These are phyloP conservation scores for Nicotiana tomentosiformis DNA, from an alignment of 257 asterid species.

Conservation along the genomic window DNA sequence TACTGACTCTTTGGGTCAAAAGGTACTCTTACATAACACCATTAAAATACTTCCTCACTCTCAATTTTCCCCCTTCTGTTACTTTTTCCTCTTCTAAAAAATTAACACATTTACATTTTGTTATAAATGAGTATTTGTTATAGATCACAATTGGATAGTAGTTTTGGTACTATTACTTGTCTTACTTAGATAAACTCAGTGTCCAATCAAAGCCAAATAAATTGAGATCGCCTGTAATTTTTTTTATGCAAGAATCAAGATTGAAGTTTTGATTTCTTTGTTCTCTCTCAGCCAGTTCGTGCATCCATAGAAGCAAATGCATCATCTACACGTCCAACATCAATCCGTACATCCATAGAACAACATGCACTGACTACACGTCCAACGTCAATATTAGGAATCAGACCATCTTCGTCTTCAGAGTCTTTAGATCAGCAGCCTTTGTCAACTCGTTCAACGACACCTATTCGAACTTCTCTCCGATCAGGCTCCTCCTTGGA, in stretches of 20 bases:
- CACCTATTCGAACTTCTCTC: constrained; percentile 26
- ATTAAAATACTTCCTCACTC: not conserved
- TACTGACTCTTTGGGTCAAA: constrained; percentile 7
- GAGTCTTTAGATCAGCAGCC: constrained; percentile 33
- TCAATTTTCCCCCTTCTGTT: not conserved
- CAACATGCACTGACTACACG: constrained; percentile 23
- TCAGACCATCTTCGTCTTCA: constrained; percentile 5
- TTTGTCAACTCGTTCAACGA: constrained; percentile 32
- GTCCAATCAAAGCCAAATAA: not conserved
- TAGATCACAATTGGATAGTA: not conserved
- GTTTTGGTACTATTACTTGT: not conserved
- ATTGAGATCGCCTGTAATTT: not conserved
- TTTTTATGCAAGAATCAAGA: constrained; percentile 6
- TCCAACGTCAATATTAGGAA: constrained; percentile 18
- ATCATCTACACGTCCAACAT: constrained; percentile 6
- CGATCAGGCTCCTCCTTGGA: not conserved
- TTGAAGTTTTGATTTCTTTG: constrained; percentile 15
- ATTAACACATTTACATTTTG: not conserved
- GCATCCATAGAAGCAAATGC: constrained; percentile 33
- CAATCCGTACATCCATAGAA: constrained; percentile 7
- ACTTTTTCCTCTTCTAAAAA: not conserved
- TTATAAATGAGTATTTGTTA: not conserved
- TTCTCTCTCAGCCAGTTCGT: constrained; percentile 62
- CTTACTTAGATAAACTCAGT: not conserved
- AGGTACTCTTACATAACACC: not conserved